Base-by-base conservation (phyloP, 352 stramenopile species). In the Pythium phragmitis region DNA sequence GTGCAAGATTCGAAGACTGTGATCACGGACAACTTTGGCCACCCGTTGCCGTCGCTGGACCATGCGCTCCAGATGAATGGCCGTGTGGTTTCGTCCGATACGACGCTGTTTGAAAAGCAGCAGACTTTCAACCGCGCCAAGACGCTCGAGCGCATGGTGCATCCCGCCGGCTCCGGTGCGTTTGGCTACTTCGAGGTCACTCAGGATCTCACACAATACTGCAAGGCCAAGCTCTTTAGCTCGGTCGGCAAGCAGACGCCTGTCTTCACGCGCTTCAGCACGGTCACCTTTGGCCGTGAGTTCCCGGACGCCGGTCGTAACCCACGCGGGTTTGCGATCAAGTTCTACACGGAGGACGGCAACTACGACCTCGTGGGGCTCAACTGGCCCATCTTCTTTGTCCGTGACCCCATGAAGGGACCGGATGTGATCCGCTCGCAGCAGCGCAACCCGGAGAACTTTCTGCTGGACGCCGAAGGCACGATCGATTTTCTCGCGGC, bases 311-410 rank as follows among this genome's bases (percentile, higher is more conserved):
- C 65, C 2, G 65, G 65, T 9, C 87, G 92, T 11, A 92, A 98
- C 63, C 87, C 88, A 4, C 76, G 92, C 19, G 92, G 92, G 3
- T 98, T 97, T 68, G 88, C 92, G 4, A 77, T 98, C 42, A 98
- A 98, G 73, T 97, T 98, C 60, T 97, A 98, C 79, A 97, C 89
- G 34, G 85, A 97, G 58, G 89, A 98, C 51, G 92, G 92, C 28
- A 97, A 98, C 72, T 98, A 92, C 87, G 92, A 98, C 71, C 57
- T 98, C 16, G 91, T 98, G 43, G 91, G 89, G 30, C 97, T 97
- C 80, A 97, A 98, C 74, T 97, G 91, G 57, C 92, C 92, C 12
- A 90, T 98, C 43, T 98, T 98, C 70, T 98, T 98, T 70, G 92
- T 98, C 63, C 82, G 92, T n/a, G 92, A 98, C 67, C 82, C 91